Evolutionary conservation across 768 basidiomycete genomes (phyloP).

Genomic region (Nidularia sp.): DNA sequence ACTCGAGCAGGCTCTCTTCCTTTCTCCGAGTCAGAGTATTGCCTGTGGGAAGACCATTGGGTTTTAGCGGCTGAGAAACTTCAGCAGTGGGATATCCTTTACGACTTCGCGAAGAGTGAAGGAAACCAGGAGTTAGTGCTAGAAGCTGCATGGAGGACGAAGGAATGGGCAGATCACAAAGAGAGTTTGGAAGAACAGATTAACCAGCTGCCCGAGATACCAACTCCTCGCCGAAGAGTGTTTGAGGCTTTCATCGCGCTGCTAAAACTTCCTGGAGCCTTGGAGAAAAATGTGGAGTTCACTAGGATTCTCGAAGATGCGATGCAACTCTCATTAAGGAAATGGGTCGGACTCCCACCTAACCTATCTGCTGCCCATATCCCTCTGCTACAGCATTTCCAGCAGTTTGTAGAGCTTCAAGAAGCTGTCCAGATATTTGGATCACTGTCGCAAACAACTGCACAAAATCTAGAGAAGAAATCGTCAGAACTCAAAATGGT

Average conservation of each 20-base stretch:
- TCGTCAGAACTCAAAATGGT: conserved; percentile 95
- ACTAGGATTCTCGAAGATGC: conserved; percentile 88
- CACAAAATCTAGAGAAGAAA: conserved; percentile 88
- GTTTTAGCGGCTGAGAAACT: conserved; percentile 92
- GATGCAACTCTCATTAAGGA: conserved; percentile 92
- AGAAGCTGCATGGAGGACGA: conserved; percentile 92
- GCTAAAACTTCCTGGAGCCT: conserved; percentile 74
- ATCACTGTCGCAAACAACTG: conserved; percentile 81
- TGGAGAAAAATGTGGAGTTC: conserved; percentile 87
- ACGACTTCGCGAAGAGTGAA: conserved; percentile 86
- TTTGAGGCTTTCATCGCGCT: conserved; percentile 94
- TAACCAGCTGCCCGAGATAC: conserved; percentile 73
- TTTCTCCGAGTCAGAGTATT: conserved; percentile 94
- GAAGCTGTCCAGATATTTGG: conserved; percentile 95
- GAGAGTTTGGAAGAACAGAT: conserved; percentile 81
- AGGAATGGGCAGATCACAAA: conserved; percentile 84
- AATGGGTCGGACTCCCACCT: conserved; percentile 89
- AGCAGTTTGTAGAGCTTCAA: conserved; percentile 96
- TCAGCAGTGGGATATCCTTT: conserved; percentile 95
- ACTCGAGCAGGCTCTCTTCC: conserved; percentile 78
- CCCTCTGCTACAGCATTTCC: conserved; percentile 94
- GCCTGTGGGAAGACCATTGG: conserved; percentile 99
- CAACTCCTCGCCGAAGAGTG: conserved; percentile 94
- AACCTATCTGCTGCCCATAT: conserved; percentile 90
- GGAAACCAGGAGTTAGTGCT: conserved; percentile 88